Percentiles rank a stretch among this genome's conserved stretches.
Evolutionary conservation across 805 yeast genomes (phyloP).

Genomic region (Candida coquimbonensis): DNA sequence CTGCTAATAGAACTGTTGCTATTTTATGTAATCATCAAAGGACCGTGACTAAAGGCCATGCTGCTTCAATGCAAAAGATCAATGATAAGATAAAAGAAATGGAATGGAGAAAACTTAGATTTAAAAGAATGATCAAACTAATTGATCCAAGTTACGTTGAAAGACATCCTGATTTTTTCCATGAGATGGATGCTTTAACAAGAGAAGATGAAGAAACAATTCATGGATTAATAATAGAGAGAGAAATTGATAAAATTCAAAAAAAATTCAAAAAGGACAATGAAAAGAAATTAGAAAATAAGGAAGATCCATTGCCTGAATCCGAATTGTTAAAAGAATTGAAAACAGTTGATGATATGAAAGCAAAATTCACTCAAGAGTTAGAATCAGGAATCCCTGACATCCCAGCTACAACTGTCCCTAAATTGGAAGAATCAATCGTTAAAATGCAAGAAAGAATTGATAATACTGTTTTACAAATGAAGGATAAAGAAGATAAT

Average conservation of each 20-base stretch:
- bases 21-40: conserved; percentile 96
- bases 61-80: conserved; percentile 70
- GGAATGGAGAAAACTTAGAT: conserved; percentile 74
- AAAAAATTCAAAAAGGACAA: conserved; percentile 71
- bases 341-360: conserved; percentile 44
- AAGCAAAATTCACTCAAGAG: conserved; percentile 49
- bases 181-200: conserved; percentile 58
- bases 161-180: conserved; percentile 53
- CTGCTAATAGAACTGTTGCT: conserved; percentile 94
- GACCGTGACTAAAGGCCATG: conserved; percentile 81
- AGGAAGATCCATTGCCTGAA: conserved; percentile 44
- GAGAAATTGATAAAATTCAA: conserved; percentile 56
- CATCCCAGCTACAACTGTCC: conserved; percentile 44
- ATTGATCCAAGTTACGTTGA: conserved; percentile 47
- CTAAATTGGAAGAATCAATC: conserved; percentile 64
- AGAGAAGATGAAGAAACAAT: conserved; percentile 58
- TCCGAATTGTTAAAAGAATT: conserved; percentile 54
- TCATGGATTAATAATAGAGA: conserved; percentile 51
- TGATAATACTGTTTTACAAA: conserved; percentile 57
- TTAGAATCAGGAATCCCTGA: conserved; percentile 51
- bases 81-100: conserved; percentile 72
- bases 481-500: conserved; percentile 90
- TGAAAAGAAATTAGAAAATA: conserved; percentile 59
- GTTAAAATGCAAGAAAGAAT: conserved; percentile 69
- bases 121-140: conserved; percentile 61